Base-by-base conservation (phyloP, 805 yeast species). In the Pichia manshurica region DNA sequence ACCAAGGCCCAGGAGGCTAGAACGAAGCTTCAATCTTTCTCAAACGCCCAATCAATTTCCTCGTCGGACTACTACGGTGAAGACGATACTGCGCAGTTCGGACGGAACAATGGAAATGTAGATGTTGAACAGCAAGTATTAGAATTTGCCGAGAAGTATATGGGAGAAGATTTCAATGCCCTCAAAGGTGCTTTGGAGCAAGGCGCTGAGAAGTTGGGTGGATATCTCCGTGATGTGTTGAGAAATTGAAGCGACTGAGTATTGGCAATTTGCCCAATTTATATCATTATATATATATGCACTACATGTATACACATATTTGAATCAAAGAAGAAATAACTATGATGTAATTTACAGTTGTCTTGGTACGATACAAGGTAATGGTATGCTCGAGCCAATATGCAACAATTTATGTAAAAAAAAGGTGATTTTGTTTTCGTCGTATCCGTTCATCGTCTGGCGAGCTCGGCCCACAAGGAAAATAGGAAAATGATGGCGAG, bases 41-140 rank as follows among this genome's bases (percentile, higher is more conserved):
- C 78, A 50, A 93, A 91, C 47, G 95, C 98, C 2, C 83, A 86
- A 40, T 79, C 96, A 6, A 93, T 93, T 55, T 91, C 98, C 1
- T 89, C 97, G 2, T 77, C 90, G 32, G 81, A 93, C 9, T 93
- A 93, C 68, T 93, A 90, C 58, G 97, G 97, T 38, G 91, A 87
- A 62, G 65, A 59, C n/a, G 69, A 64, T n/a, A 70, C 63, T 20
- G 67, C 63, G 20, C 39, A 45, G 15, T 45, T 47, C 23, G 46
- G 53, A 51, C 42, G 39, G 22, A 50, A 48, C n/a, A 43, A 41
- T 4, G 62, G 60, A 42, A 59, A 60, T 29, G 60, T 62, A 39
- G 81, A 81, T 47, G 69, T 85, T 48, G 88, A 66, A 49, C 63
- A 59, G 43, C 81, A 63, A 61, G 71, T 53, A 62, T 69, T 81